Evolutionary conservation across 768 basidiomycete genomes (phyloP), one percentile per base, ranked within the genome.

Genomic region (Boletellus sp.): DNA sequence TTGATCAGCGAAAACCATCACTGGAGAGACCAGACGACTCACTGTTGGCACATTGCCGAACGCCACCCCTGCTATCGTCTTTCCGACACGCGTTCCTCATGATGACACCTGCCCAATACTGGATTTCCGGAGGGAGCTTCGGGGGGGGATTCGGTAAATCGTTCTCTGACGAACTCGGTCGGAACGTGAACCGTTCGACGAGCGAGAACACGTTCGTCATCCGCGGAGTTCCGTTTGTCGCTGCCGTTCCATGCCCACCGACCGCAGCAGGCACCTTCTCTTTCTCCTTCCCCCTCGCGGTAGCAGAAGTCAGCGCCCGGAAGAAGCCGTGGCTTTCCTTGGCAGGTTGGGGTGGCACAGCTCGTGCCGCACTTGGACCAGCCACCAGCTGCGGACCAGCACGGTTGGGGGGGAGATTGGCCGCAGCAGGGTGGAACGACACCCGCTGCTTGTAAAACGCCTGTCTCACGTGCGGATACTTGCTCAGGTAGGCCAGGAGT

Each of bases 51-150:
- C 96, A 99, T 68, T 98, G 96, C 48, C 96, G 72, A 54, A 97
- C 94, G 11, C 96, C 96, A 45, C 94, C 94, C 32, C 85, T 73
- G 42, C 78, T 83, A 55, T 98, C 95, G 59, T 98, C 96, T 73
- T 99, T 98, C 65, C 95, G 76, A 71, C 96, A 99, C 12, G 96
- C 96, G 67, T 99, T 99, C 45, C 96, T 80, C 96, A 98, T 99
- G 62, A 98, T 96, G n/a, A 97, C 95, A 3, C 94, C 93, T 0
- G 95, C 96, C 96, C 96, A 98, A 61, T 97, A 96, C 69, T 96
- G 92, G 20, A 99, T 95, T 66, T 98, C 95, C 10, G 78, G 74
- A 0, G 94, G 92, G 7, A 94, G 71, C 42, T 82, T 76, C 3
- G 87, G 85, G 5, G 81, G 84, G 0, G 84, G 81, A 47, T 81